Conservation (phyloP, 495 filamentous ascomycete genomes). For the Neurospora tetrasperma region DNA sequence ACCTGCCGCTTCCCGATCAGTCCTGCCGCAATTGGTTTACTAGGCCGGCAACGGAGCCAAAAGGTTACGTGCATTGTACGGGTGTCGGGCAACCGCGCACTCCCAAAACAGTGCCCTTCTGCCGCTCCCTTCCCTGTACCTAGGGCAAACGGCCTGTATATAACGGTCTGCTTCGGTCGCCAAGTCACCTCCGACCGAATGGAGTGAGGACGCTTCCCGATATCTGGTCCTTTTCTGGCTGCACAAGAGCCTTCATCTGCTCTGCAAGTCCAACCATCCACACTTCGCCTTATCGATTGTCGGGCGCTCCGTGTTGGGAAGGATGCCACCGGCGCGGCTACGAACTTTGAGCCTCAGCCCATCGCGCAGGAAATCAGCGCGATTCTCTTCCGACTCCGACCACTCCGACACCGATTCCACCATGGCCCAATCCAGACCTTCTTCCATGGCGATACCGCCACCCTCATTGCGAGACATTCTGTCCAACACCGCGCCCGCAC, state of each 20-base stretch:
- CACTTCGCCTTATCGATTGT: neutral
- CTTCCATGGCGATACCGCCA: conserved; percentile 46
- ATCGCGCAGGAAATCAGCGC: conserved; percentile 27
- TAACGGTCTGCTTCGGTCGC: conserved; percentile 1
- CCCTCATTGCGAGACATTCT: conserved; percentile 84
- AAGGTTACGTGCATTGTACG: conserved; percentile 16
- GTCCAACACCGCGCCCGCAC: conserved; percentile 73
- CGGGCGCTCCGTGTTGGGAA: conserved; percentile 15
- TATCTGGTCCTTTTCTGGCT: conserved; percentile 5
- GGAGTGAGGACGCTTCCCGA: conserved; percentile 13
- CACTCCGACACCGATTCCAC: conserved; percentile 33
- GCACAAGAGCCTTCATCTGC: conserved; percentile 8
- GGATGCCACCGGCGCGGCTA: conserved; percentile 36
- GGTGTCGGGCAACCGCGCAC: conserved; percentile 15
- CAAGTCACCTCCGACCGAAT: conserved; percentile 6
- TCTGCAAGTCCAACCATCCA: neutral
- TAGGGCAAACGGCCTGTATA: conserved; percentile 11
- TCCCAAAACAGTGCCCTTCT: conserved; percentile 12
- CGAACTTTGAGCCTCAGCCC: conserved; percentile 29
- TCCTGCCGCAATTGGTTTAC: conserved; percentile 5
- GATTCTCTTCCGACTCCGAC: conserved; percentile 28
- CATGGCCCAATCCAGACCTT: conserved; percentile 36
- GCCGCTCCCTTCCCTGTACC: conserved; percentile 17
- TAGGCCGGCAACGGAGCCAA: conserved; percentile 11
- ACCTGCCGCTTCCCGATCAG: neutral